Base-by-base conservation (phyloP, 2,329 filamentous ascomycete species). In the Xylariaceae sp. region DNA sequence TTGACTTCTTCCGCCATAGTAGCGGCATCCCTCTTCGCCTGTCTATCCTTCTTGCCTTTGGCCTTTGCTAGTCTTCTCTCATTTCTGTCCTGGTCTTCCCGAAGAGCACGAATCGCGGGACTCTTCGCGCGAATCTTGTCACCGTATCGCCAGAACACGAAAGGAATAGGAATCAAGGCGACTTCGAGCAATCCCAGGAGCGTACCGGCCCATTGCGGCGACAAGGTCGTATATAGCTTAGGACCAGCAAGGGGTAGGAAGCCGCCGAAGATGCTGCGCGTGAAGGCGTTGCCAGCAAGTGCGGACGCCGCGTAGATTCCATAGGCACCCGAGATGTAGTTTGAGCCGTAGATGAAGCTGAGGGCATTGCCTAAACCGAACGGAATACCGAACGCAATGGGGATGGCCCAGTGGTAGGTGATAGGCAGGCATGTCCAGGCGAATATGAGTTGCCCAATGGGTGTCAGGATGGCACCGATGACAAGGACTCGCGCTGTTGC, bases 351-450 rank as follows among this genome's bases (percentile, higher is more conserved):
- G 62, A 95, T 91, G 71, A 95, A 95, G 35, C 88, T 82, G 2
- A 83, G 76, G 9, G 81, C 84, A 60, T 92, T 94, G 0, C 89
- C 89, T 0, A 80, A 76, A 10, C 89, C 89, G 59, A 94, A 95
- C 0, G 86, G 86, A 6, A 95, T 78, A 1, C 89, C 89, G 1
- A 89, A 89, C 0, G 88, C 72, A 43, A 95, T 85, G 1, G 89
- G 86, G 17, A 82, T 75, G n/a, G 90, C 83, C 86, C 88, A 95
- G 65, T 89, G 90, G 31, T 95, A 89, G 5, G 81, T 79, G 0
- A 70, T 71, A 0, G 90, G 90, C 0, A 90, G 81, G 53, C 85
- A 90, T 0, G 90, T 95, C 90, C 90, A 96, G 0, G 88, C 83
- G 63, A 96, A 96, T 66, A 85, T 86, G 19, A 96, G 78, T 67